These are phyloP conservation scores for Blakeslea trispora DNA, from an alignment of 371 early-diverging fungal genomes.

Conservation along the genomic window DNA sequence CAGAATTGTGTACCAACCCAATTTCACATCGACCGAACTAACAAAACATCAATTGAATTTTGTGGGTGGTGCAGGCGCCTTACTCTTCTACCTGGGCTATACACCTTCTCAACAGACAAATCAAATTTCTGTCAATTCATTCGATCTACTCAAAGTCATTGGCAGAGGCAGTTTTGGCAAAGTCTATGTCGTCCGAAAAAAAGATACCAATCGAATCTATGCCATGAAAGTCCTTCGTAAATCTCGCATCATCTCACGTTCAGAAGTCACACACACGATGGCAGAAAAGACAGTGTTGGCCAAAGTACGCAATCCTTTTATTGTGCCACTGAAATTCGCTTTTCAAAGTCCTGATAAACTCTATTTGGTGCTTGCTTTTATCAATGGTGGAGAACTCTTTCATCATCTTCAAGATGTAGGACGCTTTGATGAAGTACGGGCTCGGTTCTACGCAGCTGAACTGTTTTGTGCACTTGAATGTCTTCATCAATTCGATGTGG, in stretches of 20 bases:
- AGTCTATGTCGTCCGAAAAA: constrained; percentile 95
- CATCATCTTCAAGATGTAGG: constrained; percentile 85
- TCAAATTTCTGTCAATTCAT: constrained; percentile 81
- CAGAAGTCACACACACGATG: constrained; percentile 86
- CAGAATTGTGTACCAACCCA: constrained; percentile 62
- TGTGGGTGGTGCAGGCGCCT: constrained; percentile 59
- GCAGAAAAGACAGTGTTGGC: constrained; percentile 91
- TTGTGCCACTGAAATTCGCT: constrained; percentile 85
- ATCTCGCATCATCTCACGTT: constrained; percentile 89
- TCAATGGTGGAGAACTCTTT: constrained; percentile 95
- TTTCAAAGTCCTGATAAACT: constrained; percentile 89
- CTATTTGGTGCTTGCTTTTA: constrained; percentile 89
- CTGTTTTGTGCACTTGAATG: constrained; percentile 82
- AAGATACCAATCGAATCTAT: constrained; percentile 92
- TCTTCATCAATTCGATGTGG: constrained; percentile 86
- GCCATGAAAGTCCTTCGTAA: constrained; percentile 98
- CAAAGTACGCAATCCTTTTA: constrained; percentile 83
- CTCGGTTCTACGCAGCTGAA: constrained; percentile 77
- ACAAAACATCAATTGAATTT: constrained; percentile 24
- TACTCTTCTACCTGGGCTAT: constrained; percentile 72
- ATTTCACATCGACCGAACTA: constrained; percentile 55
- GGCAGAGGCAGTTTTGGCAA: constrained; percentile 98
- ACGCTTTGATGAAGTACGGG: constrained; percentile 66
- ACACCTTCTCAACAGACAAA: constrained; percentile 59
- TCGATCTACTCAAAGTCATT: constrained; percentile 93